phyloP scores from a whole-genome alignment of 495 filamentous ascomycete genomes.

The Lindgomyces ingoldianus region DNA sequence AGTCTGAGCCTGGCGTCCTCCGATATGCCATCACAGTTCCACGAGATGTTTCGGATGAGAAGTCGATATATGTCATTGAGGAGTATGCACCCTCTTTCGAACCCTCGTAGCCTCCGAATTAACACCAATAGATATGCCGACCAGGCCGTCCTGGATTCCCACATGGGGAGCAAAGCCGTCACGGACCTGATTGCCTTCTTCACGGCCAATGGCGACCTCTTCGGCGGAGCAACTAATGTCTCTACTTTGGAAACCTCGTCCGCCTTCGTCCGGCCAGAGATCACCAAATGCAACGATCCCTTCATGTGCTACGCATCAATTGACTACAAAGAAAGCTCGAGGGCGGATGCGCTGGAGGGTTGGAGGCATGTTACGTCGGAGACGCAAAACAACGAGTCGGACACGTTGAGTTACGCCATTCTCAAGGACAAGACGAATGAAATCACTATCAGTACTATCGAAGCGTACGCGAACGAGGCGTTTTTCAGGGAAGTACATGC shows the following conservation, averaged over 20 bases:
- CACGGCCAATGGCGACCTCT: slow-evolving; percentile 7
- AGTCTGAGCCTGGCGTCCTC: slow-evolving; percentile 19
- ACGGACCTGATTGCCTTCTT: slow-evolving; percentile 11
- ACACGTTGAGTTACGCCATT: slow-evolving; percentile 21
- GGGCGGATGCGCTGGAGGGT: slow-evolving; percentile 18
- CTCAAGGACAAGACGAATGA: slow-evolving; percentile 20
- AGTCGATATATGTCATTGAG: slow-evolving; percentile 27
- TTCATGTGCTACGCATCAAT: slow-evolving; percentile 24
- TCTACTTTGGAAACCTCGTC: slow-evolving; percentile 4
- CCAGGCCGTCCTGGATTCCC: slow-evolving; percentile 22
- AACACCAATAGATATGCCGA: slow-evolving; percentile 15
- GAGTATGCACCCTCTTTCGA: slow-evolving; percentile 6
- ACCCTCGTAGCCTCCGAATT: not conserved
- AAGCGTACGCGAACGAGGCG: slow-evolving; percentile 24
- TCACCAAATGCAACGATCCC: slow-evolving; percentile 6
- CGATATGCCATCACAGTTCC: slow-evolving; percentile 15
- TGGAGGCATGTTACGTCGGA: slow-evolving; percentile 20
- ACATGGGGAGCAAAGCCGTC: slow-evolving; percentile 16
- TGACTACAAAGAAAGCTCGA: slow-evolving; percentile 27
- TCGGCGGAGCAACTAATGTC: slow-evolving; percentile 1
- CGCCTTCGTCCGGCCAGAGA: slow-evolving; percentile 17
- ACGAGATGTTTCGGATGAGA: slow-evolving; percentile 18
- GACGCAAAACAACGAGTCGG: slow-evolving; percentile 25
- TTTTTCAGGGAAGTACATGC: slow-evolving; percentile 31
- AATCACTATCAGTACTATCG: slow-evolving; percentile 10